Evolutionary conservation across 805 yeast species (phyloP).

Genomic region (Candida maesae): DNA sequence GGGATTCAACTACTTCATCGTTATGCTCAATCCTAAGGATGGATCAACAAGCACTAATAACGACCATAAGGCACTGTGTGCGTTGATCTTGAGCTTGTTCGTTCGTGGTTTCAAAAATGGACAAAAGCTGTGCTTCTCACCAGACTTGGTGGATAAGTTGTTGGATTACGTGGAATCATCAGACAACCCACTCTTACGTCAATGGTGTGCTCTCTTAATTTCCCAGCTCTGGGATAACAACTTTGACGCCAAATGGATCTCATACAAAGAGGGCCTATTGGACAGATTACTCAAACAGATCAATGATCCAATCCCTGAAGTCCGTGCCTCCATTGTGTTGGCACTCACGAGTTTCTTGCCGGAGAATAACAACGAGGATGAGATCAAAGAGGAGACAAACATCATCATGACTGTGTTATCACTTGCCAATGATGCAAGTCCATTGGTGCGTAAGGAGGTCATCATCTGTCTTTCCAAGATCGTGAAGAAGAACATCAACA

Average conservation of each 20-base stretch:
- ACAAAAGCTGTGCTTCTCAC: constrained; percentile 71
- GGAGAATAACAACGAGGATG: constrained; percentile 39
- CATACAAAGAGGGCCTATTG: constrained; percentile 59
- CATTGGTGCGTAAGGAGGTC: constrained; percentile 83
- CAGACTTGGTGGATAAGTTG: constrained; percentile 68
- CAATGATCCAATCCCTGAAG: constrained; percentile 93
- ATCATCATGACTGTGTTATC: constrained; percentile 66
- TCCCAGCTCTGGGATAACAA: constrained; percentile 73
- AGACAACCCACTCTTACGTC: constrained; percentile 82
- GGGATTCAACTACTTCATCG: constrained; percentile 83
- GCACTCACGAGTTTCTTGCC: constrained; percentile 70
- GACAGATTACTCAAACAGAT: constrained; percentile 54
- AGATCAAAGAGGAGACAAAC: constrained; percentile 61
- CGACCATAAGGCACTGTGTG: constrained; percentile 94
- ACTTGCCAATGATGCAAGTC: constrained; percentile 81
- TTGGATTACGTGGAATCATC: constrained; percentile 61
- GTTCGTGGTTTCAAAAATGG: constrained; percentile 77
- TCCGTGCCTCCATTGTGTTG: constrained; percentile 75
- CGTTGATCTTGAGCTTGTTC: constrained; percentile 82
- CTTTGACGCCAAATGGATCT: constrained; percentile 70
- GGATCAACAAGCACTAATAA: constrained; percentile 27
- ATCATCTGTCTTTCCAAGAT: constrained; percentile 73
- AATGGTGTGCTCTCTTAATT: constrained; percentile 83
- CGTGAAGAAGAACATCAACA: constrained; percentile 62
- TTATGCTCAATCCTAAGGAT: constrained; percentile 56